A percentile compares a stretch with the other conserved stretches of the same genome.
Conservation (phyloP, 2,329 filamentous ascomycete genomes). For the Fusarium sp. region DNA sequence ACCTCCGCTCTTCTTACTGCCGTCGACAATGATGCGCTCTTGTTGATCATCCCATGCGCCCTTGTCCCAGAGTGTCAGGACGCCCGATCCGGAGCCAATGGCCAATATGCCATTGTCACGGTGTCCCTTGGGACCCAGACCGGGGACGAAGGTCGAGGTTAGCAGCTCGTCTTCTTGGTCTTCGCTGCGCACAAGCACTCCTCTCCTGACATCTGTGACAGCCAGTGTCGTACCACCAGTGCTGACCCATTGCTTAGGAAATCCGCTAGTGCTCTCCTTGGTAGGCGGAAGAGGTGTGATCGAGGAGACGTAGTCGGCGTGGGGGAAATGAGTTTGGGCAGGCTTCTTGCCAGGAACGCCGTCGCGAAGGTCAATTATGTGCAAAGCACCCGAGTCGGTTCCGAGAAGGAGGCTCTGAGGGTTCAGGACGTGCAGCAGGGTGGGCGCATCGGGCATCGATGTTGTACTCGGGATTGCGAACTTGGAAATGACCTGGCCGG, state of each 20-base stretch:
- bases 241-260: conserved; percentile 93
- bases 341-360: conserved; percentile 71
- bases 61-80: conserved; percentile 93
- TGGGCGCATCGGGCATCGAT: conserved; percentile 75
- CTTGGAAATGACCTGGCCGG: conserved; percentile 82
- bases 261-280: conserved; percentile 85
- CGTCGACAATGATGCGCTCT: conserved; percentile 84
- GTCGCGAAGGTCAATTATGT: conserved; percentile 86
- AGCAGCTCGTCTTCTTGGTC: conserved; percentile 95
- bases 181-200: conserved; percentile 88
- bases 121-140: conserved; percentile 75
- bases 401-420: conserved; percentile 89
- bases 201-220: conserved; percentile 87
- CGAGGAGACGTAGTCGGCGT: conserved; percentile 93
- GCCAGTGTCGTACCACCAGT: conserved; percentile 93
- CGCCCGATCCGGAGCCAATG: conserved; percentile 80
- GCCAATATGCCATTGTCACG: conserved; percentile 80
- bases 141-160: conserved; percentile 82
- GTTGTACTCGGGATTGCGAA: conserved; percentile 76
- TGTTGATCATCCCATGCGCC: conserved; percentile 97
- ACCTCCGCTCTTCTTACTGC: conserved; percentile 65
- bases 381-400: conserved; percentile 89
- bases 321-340: conserved; percentile 84
- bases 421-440: conserved; percentile 84
- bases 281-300: conserved; percentile 85